Evolutionary conservation across 306 rosid genomes (phyloP).

Genomic region (Trichosanthes cucumerina): DNA sequence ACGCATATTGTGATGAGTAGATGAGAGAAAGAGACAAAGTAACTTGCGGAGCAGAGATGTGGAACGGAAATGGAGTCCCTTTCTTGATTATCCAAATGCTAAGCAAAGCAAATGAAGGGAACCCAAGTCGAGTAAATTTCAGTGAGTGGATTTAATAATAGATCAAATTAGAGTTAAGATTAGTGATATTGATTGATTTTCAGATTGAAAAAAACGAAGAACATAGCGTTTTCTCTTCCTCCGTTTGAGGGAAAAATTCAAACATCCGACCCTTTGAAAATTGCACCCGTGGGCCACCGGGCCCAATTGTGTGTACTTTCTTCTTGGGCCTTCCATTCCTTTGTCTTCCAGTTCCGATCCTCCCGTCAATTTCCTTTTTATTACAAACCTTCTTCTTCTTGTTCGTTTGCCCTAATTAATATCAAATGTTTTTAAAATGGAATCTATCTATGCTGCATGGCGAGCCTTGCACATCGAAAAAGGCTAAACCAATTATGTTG

Average conservation of each 20-base stretch:
- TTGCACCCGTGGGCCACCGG: conserved; percentile 6
- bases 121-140: background rate
- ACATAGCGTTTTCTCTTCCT: conserved; percentile 13
- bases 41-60: conserved; percentile 23
- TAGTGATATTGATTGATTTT: background rate
- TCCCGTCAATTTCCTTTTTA: background rate
- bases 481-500: too few relatives aligned
- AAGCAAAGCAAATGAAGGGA: conserved; percentile 1
- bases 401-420: background rate
- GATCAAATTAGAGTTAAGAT: background rate
- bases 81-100: conserved; percentile 1
- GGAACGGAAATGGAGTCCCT: conserved; percentile 9
- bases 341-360: background rate
- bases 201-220: background rate
- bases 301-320: background rate
- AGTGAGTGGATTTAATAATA: background rate
- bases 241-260: conserved; percentile 6
- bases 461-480: too few relatives aligned
- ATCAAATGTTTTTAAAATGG: too few relatives aligned
- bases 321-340: background rate
- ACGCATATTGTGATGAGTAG: background rate
- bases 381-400: background rate
- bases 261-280: background rate
- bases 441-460: too few relatives aligned
- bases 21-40: conserved; percentile 14